These are phyloP conservation scores for Fusarium sterilihyphosum DNA, from an alignment of 2,329 filamentous ascomycete genomes.

Conservation along the genomic window DNA sequence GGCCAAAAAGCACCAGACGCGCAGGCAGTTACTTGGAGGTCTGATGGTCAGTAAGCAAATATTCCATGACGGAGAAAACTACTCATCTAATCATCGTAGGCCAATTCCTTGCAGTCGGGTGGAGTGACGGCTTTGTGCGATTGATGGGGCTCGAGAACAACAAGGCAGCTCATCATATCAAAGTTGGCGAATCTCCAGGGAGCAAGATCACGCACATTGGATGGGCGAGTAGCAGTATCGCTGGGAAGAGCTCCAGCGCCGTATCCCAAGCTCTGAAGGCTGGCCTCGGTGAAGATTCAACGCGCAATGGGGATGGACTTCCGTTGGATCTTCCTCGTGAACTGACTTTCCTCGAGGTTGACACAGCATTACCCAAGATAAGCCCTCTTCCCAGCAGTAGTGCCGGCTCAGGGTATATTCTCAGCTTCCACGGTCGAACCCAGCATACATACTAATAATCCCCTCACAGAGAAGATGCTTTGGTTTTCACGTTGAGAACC, in stretches of 20 bases:
- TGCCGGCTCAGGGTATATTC: slow-evolving; percentile 67
- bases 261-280: slow-evolving; percentile 23
- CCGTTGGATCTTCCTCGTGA: slow-evolving; percentile 73
- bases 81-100: slow-evolving; percentile 54
- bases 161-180: slow-evolving; percentile 81
- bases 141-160: slow-evolving; percentile 82
- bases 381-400: slow-evolving; percentile 72
- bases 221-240: slow-evolving; percentile 60
- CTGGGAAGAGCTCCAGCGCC: slow-evolving; percentile 42
- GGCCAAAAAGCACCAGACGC: slow-evolving; percentile 55
- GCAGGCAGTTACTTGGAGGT: slow-evolving; percentile 70
- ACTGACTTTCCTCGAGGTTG: slow-evolving; percentile 78
- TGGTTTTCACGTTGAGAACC: slow-evolving; percentile 74
- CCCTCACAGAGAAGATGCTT: slow-evolving; percentile 58
- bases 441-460: slow-evolving; percentile 16
- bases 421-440: not conserved
- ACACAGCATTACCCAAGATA: slow-evolving; percentile 79
- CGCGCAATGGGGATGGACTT: slow-evolving; percentile 15
- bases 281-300: slow-evolving; percentile 16
- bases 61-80: not conserved
- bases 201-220: slow-evolving; percentile 62
- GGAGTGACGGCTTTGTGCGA: slow-evolving; percentile 82
- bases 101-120: slow-evolving; percentile 82
- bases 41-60: slow-evolving; percentile 64
- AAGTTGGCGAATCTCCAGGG: slow-evolving; percentile 57